Conservation (phyloP, 208 protist species). For the Endotrypanum monterogeii region DNA sequence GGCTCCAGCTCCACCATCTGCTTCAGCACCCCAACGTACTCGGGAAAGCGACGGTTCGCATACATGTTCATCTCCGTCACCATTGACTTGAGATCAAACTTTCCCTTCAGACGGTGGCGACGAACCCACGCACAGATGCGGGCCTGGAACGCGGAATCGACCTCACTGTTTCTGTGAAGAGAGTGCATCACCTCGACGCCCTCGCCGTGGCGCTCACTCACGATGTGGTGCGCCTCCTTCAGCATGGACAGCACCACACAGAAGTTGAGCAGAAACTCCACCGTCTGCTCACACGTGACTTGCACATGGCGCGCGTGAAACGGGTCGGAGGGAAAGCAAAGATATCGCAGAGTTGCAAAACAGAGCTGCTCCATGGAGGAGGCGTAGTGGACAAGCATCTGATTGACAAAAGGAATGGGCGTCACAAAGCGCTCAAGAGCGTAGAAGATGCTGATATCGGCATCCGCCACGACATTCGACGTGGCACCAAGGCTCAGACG, state of each 20-base stretch:
- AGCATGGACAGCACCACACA: slow-evolving; percentile 63
- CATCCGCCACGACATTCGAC: slow-evolving; percentile 15
- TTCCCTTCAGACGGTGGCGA: slow-evolving; percentile 42
- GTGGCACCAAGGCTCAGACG: slow-evolving; percentile 5
- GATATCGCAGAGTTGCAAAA: slow-evolving; percentile 71
- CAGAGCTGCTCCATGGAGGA: slow-evolving; percentile 67
- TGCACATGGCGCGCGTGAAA: slow-evolving; percentile 59
- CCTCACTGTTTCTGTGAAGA: slow-evolving; percentile 21
- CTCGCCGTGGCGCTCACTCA: slow-evolving; percentile 25
- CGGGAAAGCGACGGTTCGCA: slow-evolving; percentile 60
- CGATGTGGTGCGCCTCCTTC: slow-evolving; percentile 35
- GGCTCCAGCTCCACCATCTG: slow-evolving; percentile 40
- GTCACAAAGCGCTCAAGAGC: slow-evolving; percentile 56
- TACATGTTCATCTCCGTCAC: slow-evolving; percentile 67
- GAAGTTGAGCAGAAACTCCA: slow-evolving; percentile 71
- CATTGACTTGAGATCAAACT: slow-evolving; percentile 60
- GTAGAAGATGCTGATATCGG: slow-evolving; percentile 59
- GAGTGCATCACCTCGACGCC: slow-evolving; percentile 22
- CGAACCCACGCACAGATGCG: slow-evolving; percentile 63
- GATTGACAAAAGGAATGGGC: slow-evolving; percentile 68
- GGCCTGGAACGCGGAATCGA: slow-evolving; percentile 45
- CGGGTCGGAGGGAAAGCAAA: slow-evolving; percentile 49
- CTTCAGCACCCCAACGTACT: slow-evolving; percentile 37
- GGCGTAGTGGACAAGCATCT: slow-evolving; percentile 65
- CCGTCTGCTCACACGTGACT: slow-evolving; percentile 37